Evolutionary conservation across 345 rosid genomes (phyloP).

Genomic region (Eucalyptus guilfoylei): DNA sequence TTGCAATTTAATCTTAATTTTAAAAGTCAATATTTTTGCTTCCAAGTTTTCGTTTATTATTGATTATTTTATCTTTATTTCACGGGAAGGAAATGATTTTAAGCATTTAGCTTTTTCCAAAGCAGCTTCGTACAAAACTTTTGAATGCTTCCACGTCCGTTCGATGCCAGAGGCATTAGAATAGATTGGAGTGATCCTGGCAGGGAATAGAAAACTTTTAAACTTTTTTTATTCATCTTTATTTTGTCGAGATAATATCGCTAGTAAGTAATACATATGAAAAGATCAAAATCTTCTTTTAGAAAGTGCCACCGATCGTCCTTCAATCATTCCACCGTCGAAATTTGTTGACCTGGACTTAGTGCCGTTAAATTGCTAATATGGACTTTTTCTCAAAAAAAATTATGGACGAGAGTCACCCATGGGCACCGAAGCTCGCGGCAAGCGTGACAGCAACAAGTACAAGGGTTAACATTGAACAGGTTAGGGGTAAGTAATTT

Average conservation of each 20-base stretch:
- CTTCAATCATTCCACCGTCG: rapidly evolving
- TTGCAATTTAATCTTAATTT: neutral
- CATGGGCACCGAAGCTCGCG: neutral
- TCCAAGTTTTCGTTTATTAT: neutral
- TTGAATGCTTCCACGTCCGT: neutral
- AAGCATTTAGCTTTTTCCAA: neutral
- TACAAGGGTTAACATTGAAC: neutral
- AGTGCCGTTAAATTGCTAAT: neutral
- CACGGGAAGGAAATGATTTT: neutral
- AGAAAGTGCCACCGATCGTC: neutral
- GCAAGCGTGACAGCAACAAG: neutral
- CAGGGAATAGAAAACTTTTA: neutral
- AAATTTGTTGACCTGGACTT: neutral
- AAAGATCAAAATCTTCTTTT: neutral
- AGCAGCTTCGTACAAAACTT: neutral
- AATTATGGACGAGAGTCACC: neutral
- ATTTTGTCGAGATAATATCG: neutral
- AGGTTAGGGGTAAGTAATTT: too few relatives aligned
- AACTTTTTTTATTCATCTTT: neutral
- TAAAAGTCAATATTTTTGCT: neutral
- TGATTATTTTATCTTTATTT: neutral
- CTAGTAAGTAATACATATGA: too few relatives aligned
- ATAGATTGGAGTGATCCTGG: neutral
- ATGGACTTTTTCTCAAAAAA: neutral
- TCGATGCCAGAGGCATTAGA: neutral